Evolutionary conservation across 352 stramenopile genomes (phyloP), one percentile per base, ranked within the genome.

Genomic region (Phytophthora podocarpi): DNA sequence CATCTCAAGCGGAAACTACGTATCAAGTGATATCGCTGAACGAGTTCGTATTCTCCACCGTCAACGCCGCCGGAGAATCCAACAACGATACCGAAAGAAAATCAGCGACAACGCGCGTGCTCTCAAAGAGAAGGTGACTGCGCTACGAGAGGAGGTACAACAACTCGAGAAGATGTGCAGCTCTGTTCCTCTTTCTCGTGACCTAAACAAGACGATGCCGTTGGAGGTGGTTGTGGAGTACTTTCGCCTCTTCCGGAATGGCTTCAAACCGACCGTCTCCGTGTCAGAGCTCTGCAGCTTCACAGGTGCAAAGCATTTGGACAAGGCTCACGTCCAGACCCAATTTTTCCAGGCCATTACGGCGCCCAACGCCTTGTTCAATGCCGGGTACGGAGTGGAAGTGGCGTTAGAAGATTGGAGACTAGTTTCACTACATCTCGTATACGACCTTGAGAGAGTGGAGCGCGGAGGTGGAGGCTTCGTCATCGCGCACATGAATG

Each of bases 41-140:
- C 27, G 28, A 15, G 42, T 39, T 5, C 9, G 13, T 5, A 2
- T 18, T 0, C 41, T 53, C 8, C 23, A 46, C 15, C 40, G 52
- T 10, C 30, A 26, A 12, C 52, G 52, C 15, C 52, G 52, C 13
- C 30, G 31, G 9, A 15, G 24, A 34, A 43, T 15, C 5, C 52
- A 61, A 36, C 52, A 61, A 41, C 52, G 32, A 8, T 61, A 61
- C 23, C 30, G 52, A 8, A 24, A 39, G 30, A 61, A 53, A 31
- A 5, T 35, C 7, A n/a, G 31, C 7, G 20, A 31, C 1, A 31
- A 53, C 30, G 6, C n/a, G 11, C 10, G 13, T n/a, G n/a, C 10
- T 3, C 32, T 53, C 12, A 23, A 53, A 16, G 11, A 31, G 7
- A 13, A 42, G 3, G 40, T 61, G 2, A 1, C 13, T 10, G n/a